Evolutionary conservation across 2,329 filamentous ascomycete genomes (phyloP).

Genomic region (Sporothrix brunneoviolacea): DNA sequence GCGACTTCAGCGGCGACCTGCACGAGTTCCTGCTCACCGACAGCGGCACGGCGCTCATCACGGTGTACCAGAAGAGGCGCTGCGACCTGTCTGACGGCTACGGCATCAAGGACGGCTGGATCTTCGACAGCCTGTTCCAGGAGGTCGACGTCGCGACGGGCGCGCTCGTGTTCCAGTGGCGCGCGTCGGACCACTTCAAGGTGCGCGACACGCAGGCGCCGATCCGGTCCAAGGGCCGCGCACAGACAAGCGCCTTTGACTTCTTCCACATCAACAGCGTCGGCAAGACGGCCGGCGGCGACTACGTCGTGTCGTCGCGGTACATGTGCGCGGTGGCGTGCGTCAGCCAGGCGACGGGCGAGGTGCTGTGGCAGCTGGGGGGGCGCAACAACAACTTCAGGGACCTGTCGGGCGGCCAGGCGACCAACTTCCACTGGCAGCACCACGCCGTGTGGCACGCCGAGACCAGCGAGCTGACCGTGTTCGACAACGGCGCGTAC

Average conservation of each 20-base stretch:
- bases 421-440: constrained; percentile 26
- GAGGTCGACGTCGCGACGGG: constrained; percentile 47
- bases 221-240: constrained; percentile 14
- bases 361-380: constrained; percentile 46
- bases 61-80: constrained; percentile 44
- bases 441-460: constrained; percentile 30
- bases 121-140: constrained; percentile 31
- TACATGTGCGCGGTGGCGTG: constrained; percentile 38
- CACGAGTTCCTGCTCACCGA: constrained; percentile 9
- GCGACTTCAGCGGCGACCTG: constrained; percentile 43
- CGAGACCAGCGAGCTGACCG: constrained; percentile 30
- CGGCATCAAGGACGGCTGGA: constrained; percentile 26
- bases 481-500: constrained; percentile 42
- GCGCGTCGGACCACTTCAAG: constrained; percentile 28
- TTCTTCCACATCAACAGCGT: constrained; percentile 53
- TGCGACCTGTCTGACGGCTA: constrained; percentile 35
- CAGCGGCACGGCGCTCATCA: constrained; percentile 1
- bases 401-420: constrained; percentile 17
- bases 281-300: constrained; percentile 41
- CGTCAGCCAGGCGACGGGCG: constrained; percentile 39
- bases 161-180: constrained; percentile 44
- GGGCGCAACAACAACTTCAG: constrained; percentile 41
- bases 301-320: constrained; percentile 49
- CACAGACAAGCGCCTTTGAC: constrained; percentile 37
- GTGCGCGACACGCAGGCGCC: neutral